These are phyloP conservation scores for Crotalaria pallida DNA, from an alignment of 306 rosid species.

Conservation along the genomic window DNA sequence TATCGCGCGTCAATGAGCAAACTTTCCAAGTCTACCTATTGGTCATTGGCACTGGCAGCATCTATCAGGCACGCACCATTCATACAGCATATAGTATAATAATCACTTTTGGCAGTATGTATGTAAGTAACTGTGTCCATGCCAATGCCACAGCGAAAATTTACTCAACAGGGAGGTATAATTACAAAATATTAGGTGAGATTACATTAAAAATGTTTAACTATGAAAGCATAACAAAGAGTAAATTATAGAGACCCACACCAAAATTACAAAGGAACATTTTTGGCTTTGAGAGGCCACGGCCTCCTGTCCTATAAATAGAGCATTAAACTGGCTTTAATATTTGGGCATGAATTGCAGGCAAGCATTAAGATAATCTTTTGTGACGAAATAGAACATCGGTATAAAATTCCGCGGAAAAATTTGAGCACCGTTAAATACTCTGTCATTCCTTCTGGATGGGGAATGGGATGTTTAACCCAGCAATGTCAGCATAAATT, in stretches of 20 bases:
- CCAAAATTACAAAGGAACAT: too few species aligned
- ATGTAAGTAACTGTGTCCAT: neutral
- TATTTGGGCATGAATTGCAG: too few species aligned
- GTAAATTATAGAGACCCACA: too few species aligned
- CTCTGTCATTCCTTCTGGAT: neutral
- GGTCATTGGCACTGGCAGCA: neutral
- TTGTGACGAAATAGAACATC: neutral
- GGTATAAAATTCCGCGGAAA: neutral
- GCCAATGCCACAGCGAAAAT: constrained; percentile 10
- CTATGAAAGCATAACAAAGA: neutral
- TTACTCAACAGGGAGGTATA: neutral
- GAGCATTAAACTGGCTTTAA: too few species aligned
- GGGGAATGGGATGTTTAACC: neutral
- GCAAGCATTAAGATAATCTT: too few species aligned
- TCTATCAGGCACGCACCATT: neutral
- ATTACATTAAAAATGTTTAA: neutral
- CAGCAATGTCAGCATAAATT: constrained; percentile 6
- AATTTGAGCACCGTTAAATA: neutral
- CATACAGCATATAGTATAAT: neutral
- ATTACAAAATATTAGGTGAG: constrained; percentile 28
- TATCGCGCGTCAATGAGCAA: constrained; percentile 5
- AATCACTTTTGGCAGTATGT: constrained; percentile 2
- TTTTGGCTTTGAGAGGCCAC: too few species aligned
- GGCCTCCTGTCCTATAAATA: too few species aligned
- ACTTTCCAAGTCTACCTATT: neutral